Conservation (phyloP, 148 eudicot genomes). For the Rhododendron kiyosumense region DNA sequence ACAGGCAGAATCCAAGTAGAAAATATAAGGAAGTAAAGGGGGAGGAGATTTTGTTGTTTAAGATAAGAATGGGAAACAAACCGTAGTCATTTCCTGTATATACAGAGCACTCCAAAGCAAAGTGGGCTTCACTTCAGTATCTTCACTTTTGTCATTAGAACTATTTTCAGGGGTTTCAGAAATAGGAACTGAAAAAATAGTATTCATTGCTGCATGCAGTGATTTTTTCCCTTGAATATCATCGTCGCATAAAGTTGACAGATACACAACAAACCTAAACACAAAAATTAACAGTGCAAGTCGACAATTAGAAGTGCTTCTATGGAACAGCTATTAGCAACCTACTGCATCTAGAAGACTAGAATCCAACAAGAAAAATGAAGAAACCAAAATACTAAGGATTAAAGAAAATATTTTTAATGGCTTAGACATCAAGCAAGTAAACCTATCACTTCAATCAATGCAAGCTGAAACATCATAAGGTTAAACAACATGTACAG, state of each 20-base stretch:
- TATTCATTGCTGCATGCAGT: slow-evolving; percentile 50
- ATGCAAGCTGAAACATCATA: neutral
- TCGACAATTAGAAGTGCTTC: neutral
- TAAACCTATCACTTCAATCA: neutral
- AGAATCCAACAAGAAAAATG: neutral
- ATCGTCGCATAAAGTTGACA: slow-evolving; percentile 66
- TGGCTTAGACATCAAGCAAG: neutral
- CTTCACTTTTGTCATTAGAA: slow-evolving; percentile 19
- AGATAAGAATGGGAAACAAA: slow-evolving; percentile 18
- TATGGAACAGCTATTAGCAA: neutral
- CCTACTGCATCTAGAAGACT: neutral
- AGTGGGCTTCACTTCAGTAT: slow-evolving; percentile 42
- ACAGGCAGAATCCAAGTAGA: neutral
- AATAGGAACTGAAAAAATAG: slow-evolving; percentile 39
- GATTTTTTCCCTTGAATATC: slow-evolving; percentile 58
- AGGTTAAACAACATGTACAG: neutral
- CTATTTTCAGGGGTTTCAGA: slow-evolving; percentile 31
- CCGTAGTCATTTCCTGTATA: slow-evolving; percentile 60
- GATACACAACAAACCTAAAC: slow-evolving; percentile 72
- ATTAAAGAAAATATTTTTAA: neutral
- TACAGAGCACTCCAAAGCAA: slow-evolving; percentile 71
- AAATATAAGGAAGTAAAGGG: neutral
- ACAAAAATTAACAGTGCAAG: slow-evolving; percentile 10
- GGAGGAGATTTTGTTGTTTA: neutral
- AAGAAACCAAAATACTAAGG: neutral